Base-by-base conservation (phyloP, 176 grass and related monocot species). In the Hsuehochloa calcarea region DNA sequence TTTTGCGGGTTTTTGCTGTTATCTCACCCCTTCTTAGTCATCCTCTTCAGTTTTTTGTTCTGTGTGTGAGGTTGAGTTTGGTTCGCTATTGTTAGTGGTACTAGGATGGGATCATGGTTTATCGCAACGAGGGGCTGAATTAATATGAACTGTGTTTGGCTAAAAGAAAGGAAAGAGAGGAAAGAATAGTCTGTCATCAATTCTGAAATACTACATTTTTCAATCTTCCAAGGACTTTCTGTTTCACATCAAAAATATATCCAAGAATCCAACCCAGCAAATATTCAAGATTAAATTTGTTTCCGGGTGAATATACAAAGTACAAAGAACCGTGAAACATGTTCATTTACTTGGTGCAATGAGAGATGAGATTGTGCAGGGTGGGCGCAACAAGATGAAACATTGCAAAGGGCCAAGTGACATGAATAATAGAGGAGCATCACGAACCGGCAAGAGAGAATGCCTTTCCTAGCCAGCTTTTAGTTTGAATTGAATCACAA, bases 261-360 rank as follows among this genome's bases (percentile, higher is more conserved):
- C 2, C 5, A 67, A 22, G 45, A 65, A 51, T 75, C 23, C 13
- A 45, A 63, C 64, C 37, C 37, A 74, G 65, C 4, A 47, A 79
- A 39, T 70, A 50, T 54, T n/a, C 11, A 80, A 73, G n/a, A 20
- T 23, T 37, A 41, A 76, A 17, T 34, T 27, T 70, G 65, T 71
- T 73, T 43, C 1, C 2, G 15, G 64, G 0, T 75, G 70, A 37
- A 59, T 65, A 68, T 22, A 9, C n/a, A 45, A 81, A 4, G 38
- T 22, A 9, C n/a, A 45, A 81, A 4, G 38, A 81, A 58, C 40
- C 10, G 13, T 72, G 25, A 56, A 38, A 40, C 43, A 35, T 54
- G n/a, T 54, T 73, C 14, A 23, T 75, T 44, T 74, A 75, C 25
- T 15, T 81, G 46, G 40, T 86, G 43, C 14, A 56, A 15, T 87